These are phyloP conservation scores for Graphilbum sp. DNA, from an alignment of 2,329 filamentous ascomycete genomes.

Conservation along the genomic window DNA sequence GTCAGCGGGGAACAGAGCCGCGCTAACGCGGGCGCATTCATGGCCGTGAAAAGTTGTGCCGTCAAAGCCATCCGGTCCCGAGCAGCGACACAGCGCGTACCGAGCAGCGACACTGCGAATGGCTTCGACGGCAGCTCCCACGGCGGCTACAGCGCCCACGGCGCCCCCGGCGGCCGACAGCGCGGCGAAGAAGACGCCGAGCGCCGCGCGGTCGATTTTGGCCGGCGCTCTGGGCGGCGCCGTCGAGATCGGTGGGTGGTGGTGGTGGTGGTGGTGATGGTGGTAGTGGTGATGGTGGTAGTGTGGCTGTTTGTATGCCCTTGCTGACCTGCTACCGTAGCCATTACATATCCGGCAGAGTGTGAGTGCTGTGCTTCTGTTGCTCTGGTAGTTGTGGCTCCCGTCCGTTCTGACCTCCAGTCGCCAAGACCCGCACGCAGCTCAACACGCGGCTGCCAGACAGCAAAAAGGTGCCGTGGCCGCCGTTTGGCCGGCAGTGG, in stretches of 20 bases:
- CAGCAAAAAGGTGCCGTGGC: slow-evolving; percentile 82
- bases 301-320: no score
- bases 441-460: slow-evolving; percentile 72
- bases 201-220: slow-evolving; percentile 72
- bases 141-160: no score
- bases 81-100: no score
- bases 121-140: no score
- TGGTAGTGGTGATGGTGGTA: background rate
- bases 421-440: slow-evolving; percentile 90
- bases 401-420: slow-evolving; percentile 20
- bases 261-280: background rate
- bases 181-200: slow-evolving; percentile 39
- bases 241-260: slow-evolving; percentile 63
- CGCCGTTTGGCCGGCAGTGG: slow-evolving; percentile 85
- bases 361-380: slow-evolving; percentile 36
- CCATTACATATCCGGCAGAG: slow-evolving; percentile 89
- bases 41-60: no score
- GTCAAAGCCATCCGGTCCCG: no score
- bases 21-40: no score
- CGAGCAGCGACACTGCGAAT: no score
- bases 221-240: slow-evolving; percentile 89
- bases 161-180: no score
- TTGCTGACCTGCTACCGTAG: slow-evolving; percentile 17
- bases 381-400: no score
- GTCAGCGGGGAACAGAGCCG: no score